These are phyloP conservation scores for Pseudogymnoascus sp. DNA, from an alignment of 2,329 filamentous ascomycete genomes.

Conservation along the genomic window DNA sequence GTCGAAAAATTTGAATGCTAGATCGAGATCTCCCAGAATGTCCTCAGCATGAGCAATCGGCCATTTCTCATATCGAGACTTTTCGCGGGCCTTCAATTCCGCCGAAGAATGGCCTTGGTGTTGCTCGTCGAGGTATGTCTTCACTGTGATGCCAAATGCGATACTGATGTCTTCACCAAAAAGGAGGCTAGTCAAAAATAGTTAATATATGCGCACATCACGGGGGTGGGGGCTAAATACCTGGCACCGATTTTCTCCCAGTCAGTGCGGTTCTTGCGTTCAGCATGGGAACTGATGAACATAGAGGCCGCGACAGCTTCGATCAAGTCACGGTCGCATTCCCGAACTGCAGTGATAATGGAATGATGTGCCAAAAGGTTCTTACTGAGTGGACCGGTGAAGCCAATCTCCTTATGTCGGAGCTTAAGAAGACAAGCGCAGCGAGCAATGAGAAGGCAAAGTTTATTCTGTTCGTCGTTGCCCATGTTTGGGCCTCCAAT, in stretches of 20 bases:
- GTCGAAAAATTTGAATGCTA: conserved; percentile 49
- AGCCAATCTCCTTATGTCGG: conserved; percentile 76
- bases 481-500: conserved; percentile 48
- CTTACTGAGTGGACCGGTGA: conserved; percentile 88
- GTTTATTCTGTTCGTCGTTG: conserved; percentile 64
- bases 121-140: conserved; percentile 70
- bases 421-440: conserved; percentile 77
- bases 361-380: conserved; percentile 82
- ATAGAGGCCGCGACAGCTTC: conserved; percentile 76
- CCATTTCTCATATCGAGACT: conserved; percentile 40
- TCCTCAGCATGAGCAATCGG: conserved; percentile 45
- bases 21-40: conserved; percentile 51
- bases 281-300: conserved; percentile 71
- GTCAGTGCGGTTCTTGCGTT: conserved; percentile 52
- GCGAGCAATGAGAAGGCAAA: conserved; percentile 75
- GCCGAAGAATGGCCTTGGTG: conserved; percentile 46
- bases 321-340: conserved; percentile 70
- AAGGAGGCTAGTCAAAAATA: conserved; percentile 42
- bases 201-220: conserved; percentile 7
- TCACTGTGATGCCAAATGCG: conserved; percentile 68
- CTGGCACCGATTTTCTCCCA: conserved; percentile 59
- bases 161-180: conserved; percentile 65
- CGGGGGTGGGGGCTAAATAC: conserved; percentile 35
- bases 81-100: conserved; percentile 37
- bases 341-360: conserved; percentile 69